These are phyloP conservation scores for Azolla pinnata DNA, from an alignment of 75 land plant species.

Conservation along the genomic window DNA sequence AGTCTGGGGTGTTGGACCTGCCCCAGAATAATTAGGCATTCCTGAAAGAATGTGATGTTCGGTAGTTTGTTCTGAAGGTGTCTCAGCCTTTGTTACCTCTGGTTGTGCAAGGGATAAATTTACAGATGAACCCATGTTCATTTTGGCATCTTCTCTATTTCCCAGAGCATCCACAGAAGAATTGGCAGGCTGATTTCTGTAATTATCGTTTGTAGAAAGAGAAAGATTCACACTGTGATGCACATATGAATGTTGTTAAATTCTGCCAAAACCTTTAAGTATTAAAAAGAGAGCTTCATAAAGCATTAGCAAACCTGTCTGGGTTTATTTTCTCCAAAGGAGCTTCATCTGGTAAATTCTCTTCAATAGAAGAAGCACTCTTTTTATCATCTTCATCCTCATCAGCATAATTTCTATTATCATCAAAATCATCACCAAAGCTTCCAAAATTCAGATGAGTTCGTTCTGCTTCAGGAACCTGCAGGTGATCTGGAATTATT, in stretches of 20 bases:
- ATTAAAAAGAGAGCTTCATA: neutral
- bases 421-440: conserved; percentile 40
- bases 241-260: neutral
- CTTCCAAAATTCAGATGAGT: conserved; percentile 69
- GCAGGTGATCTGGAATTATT: conserved; percentile 67
- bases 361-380: conserved; percentile 7
- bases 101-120: conserved; percentile 5
- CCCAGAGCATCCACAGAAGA: conserved; percentile 9
- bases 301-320: neutral
- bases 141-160: conserved; percentile 3
- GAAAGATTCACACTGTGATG: neutral
- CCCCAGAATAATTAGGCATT: conserved; percentile 34
- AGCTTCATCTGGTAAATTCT: conserved; percentile 12
- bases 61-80: neutral
- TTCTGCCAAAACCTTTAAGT: neutral
- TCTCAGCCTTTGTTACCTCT: conserved; percentile 7
- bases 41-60: conserved; percentile 12
- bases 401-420: neutral
- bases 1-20: conserved; percentile 47
- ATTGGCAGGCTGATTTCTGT: conserved; percentile 11
- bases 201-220: neutral
- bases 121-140: conserved; percentile 3
- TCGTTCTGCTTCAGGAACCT: conserved; percentile 58
- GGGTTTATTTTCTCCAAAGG: conserved; percentile 8
- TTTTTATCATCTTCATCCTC: conserved; percentile 21